Evolutionary conservation across 495 filamentous ascomycete genomes (phyloP), one percentile per base, ranked within the genome.

Genomic region (Aspergillus conjunctus): DNA sequence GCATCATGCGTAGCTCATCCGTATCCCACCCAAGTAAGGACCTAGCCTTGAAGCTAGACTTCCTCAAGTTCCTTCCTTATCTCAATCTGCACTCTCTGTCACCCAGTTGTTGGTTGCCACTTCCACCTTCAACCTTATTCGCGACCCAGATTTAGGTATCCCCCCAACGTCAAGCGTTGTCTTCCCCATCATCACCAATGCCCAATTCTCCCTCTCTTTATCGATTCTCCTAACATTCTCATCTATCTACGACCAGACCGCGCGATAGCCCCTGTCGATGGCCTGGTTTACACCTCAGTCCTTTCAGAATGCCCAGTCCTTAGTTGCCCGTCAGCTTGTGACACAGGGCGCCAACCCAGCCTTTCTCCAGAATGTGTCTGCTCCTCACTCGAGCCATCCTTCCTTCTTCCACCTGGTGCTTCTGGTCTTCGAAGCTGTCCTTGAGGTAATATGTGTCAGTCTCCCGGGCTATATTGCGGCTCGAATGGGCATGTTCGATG

Each of bases 401-500:
- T 80, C 90, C 21, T 83, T 98, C 59, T 81, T 83, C 55, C 85
- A 92, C 65, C 80, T 98, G 30, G 77, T 90, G 30, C 81, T 96
- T 8, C 85, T 98, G 39, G 93, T 98, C 59, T 97, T 97, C 68
- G 95, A 96, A 73, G 94, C 94, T 14, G 93, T 98, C 21, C 74
- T 98, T 66, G 93, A 98, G 70, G 94, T 98, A 2, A 87, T 98
- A 39, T 98, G 93, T 73, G 94, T 98, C 67, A 91, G 88, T 71
- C 74, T 97, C 59, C 95, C 95, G 1, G 94, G 94, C n/a, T 98
- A 97, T 70, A 87, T 98, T 65, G 87, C 96, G 53, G 94, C 94
- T 18, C 81, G 88, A 46, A 79, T 89, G 66, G 95, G 95, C 70
- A 88, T 96, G 79, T 96, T 98, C 73, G 91, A 93, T 77, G 88